Conservation (phyloP, 2,329 filamentous ascomycete species). For the Coniochaeta sp. region DNA sequence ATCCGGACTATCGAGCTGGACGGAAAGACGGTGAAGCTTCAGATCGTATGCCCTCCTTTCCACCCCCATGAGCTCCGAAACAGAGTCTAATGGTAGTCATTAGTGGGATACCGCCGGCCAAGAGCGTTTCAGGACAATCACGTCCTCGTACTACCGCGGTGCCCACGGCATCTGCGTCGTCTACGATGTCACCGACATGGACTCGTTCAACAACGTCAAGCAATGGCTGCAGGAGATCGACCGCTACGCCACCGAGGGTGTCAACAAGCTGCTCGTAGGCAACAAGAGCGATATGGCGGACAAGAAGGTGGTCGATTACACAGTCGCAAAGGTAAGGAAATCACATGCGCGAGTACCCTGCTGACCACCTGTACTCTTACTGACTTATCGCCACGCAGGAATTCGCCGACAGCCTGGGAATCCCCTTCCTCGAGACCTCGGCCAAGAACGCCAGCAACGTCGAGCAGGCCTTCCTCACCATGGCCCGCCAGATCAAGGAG, state of each 20-base stretch:
- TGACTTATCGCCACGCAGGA: constrained; percentile 54
- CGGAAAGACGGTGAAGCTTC: constrained; percentile 98
- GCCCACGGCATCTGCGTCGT: constrained; percentile 99
- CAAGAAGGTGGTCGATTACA: constrained; percentile 99
- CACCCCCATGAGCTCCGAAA: not conserved
- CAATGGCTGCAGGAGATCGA: constrained; percentile 99
- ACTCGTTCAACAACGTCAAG: constrained; percentile 99
- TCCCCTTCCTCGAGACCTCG: constrained; percentile 98
- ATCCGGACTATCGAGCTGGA: constrained; percentile 99
- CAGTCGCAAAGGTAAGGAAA: constrained; percentile 80
- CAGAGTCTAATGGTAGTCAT: constrained; percentile 20
- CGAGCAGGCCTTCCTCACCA: constrained; percentile 98
- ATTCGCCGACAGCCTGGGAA: constrained; percentile 96
- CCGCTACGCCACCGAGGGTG: constrained; percentile 96
- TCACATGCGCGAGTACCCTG: not conserved
- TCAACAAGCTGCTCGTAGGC: constrained; percentile 98
- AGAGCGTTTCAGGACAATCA: constrained; percentile 99
- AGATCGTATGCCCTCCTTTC: constrained; percentile 66
- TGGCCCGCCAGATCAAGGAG: constrained; percentile 99
- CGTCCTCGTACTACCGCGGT: constrained; percentile 98
- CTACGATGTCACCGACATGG: constrained; percentile 99
- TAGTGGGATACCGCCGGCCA: constrained; percentile 99
- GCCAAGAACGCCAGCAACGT: constrained; percentile 99
- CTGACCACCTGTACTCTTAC: not conserved
- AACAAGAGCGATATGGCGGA: constrained; percentile 99